Evolutionary conservation across 2,329 filamentous ascomycete species (phyloP), one percentile per base, ranked within the genome.

Genomic region (Madurella mycetomatis): DNA sequence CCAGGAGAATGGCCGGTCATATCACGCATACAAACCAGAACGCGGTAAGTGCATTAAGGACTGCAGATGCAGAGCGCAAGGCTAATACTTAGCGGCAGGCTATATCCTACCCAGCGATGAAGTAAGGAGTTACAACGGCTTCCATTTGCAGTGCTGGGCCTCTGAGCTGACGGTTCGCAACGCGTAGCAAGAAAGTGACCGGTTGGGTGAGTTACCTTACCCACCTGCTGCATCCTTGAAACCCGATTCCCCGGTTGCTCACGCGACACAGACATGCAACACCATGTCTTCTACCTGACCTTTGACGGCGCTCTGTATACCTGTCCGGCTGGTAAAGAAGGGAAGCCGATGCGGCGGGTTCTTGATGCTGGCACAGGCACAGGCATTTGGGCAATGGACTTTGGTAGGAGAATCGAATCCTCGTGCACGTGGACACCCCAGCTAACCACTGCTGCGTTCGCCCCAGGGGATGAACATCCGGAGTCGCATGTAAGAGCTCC

Each of bases 361-460:
- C 67, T 81, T 8, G 79, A 81, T 62, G 65, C 80, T 17, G 78
- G 77, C 1, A 81, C 78, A 1, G 61, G 61, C 9, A 60, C 61
- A 1, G 61, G 61, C 2, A 60, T 63, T 43, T 81, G 78, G 78
- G 76, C 77, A 0, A 72, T 78, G 25, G 73, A 78, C 41, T 74
- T 78, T 59, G 75, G 73, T 63, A 62, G 66, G 60, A 53, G 31
- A 16, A 11, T 15, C 49, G n/a, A 2, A 9, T 1, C 17, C 19
- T 30, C 11, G 1, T 47, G 56, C 49, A 15, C 55, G 57, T 41
- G 53, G 51, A 16, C 47, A 57, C 37, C 57, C 57, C 7, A 25
- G 25, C 25, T 25, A 25, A 25, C 25, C 4, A 25, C 25, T 25
- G 4, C 25, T 7, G 7, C 25, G 25, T 25, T 3, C 7, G 25